phyloP scores from a whole-genome alignment of 106 monocot species.

The Posidonia australis region DNA sequence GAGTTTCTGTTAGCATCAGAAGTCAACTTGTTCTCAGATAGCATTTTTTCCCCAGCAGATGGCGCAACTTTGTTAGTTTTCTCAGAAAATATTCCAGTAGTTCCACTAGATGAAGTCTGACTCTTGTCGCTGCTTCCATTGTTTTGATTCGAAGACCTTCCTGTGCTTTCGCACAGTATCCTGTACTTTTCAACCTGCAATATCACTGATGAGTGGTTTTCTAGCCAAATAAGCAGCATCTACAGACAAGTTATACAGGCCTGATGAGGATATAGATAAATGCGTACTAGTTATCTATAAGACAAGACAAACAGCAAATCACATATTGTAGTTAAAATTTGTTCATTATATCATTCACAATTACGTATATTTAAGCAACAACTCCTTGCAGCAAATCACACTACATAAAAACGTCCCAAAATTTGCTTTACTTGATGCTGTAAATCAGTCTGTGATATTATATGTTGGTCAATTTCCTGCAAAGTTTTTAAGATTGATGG shows the following conservation, averaged over 20 bases:
- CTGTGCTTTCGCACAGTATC: slow-evolving; percentile 50
- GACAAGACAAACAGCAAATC: too few species aligned
- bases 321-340: too few species aligned
- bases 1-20: slow-evolving; percentile 11
- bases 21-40: slow-evolving; percentile 6
- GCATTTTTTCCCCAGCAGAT: slow-evolving; percentile 1
- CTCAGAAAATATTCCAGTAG: neutral
- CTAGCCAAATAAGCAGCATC: neutral
- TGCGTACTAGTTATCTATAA: too few species aligned
- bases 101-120: slow-evolving; percentile 3
- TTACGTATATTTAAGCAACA: too few species aligned
- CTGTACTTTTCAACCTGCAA: slow-evolving; percentile 64
- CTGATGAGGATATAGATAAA: too few species aligned
- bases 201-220: neutral
- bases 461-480: too few species aligned
- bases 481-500: neutral
- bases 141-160: slow-evolving; percentile 15
- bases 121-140: slow-evolving; percentile 8
- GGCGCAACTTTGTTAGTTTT: neutral
- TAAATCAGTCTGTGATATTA: too few species aligned
- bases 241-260: too few species aligned
- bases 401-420: too few species aligned
- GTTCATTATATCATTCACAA: too few species aligned
- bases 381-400: too few species aligned
- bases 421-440: too few species aligned